phyloP scores from a whole-genome alignment of 2,329 filamentous ascomycete genomes.

The Scytalidium sp. region DNA sequence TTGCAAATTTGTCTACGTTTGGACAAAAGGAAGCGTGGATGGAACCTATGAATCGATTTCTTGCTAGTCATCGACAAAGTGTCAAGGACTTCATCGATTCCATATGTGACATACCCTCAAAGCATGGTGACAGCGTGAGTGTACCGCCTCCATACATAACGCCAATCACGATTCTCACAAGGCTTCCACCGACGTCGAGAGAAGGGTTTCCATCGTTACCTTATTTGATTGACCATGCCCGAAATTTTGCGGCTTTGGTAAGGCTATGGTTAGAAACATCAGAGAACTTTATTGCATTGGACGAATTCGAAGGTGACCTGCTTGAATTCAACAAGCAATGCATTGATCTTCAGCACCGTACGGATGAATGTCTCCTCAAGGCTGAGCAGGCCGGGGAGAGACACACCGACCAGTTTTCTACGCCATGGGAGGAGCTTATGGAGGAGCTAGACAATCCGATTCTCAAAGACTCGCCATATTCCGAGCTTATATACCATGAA shows the following conservation, averaged over 20 bases:
- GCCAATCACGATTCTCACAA: slow-evolving; percentile 82
- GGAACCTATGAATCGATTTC: slow-evolving; percentile 95
- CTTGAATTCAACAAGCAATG: slow-evolving; percentile 27
- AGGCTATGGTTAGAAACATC: slow-evolving; percentile 70
- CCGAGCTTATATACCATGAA: background rate
- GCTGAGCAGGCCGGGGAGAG: slow-evolving; percentile 20
- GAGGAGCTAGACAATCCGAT: slow-evolving; percentile 12
- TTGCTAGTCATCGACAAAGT: slow-evolving; percentile 69
- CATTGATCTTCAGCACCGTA: slow-evolving; percentile 24
- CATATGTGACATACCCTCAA: slow-evolving; percentile 78
- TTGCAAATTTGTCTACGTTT: slow-evolving; percentile 88
- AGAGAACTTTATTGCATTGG: slow-evolving; percentile 9
- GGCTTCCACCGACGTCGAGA: slow-evolving; percentile 73
- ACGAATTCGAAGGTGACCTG: slow-evolving; percentile 24
- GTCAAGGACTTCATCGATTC: slow-evolving; percentile 87
- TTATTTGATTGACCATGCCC: slow-evolving; percentile 85
- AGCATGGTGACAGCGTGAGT: slow-evolving; percentile 54
- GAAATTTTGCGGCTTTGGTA: slow-evolving; percentile 80
- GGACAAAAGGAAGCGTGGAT: slow-evolving; percentile 98
- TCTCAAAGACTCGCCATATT: background rate
- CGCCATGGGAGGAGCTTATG: slow-evolving; percentile 26
- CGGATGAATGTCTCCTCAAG: slow-evolving; percentile 27
- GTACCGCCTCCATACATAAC: slow-evolving; percentile 87
- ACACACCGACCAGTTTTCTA: slow-evolving; percentile 17
- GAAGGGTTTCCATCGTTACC: slow-evolving; percentile 93